Evolutionary conservation across 306 rosid genomes (phyloP), one percentile per base, ranked within the genome.

Genomic region (Ceratonia siliqua): DNA sequence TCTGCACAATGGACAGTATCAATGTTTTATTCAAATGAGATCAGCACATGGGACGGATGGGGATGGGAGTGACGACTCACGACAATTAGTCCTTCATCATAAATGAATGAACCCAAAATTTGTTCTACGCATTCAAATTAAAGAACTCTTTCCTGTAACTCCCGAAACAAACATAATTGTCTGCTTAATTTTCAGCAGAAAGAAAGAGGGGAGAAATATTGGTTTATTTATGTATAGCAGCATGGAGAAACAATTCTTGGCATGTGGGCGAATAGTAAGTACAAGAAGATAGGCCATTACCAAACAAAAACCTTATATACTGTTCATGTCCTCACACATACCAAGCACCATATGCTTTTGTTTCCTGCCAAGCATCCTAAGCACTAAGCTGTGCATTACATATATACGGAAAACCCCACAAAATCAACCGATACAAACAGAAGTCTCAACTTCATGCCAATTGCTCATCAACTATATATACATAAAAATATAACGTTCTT

Each of bases 191-290:
- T n/a, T 50, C 58, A 10, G 73, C 73, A 27, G 32, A 27, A 46
- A 46, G 59, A 49, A 25, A 17, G 10, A 30, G 18, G 30, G 3
- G 18, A 28, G 2, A 27, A 46, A 22, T 30, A 2, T 45, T 15
- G 33, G 48, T 33, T 69, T 18, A 4, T 24, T 14, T n/a, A 0
- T 11, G 2, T 17, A 7, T 7, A 22, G 11, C 5, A 43, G 49
- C 24, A 62, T 46, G 68, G 59, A 58, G 38, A 43, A 33, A 22
- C 33, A 42, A 65, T 8, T 65, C 46, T 70, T 25, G 58, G 64
- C 84, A 76, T 46, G 77, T 80, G 84, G 76, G 58, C 45, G 77
- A 63, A 65, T 62, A 75, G 75, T 48, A 20, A 21, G n/a, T 1
- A 36, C 14, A 18, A 54, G 50, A 62, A 59, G 70, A 79, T 82